These are phyloP conservation scores for Waltiozyma sp. DNA, from an alignment of 1,139 yeast genomes.

Conservation along the genomic window DNA sequence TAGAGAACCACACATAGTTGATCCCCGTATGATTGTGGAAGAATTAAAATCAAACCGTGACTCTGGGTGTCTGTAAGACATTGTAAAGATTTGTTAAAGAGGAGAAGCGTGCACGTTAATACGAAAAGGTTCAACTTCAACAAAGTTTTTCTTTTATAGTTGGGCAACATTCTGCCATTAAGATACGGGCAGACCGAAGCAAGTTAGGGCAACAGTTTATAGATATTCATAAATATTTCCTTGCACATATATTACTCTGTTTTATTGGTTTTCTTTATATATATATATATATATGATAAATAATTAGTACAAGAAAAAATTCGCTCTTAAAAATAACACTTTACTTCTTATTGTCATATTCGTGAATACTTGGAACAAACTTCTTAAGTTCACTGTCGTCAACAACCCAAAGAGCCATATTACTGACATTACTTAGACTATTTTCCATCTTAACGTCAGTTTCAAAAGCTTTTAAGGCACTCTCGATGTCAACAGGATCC, in stretches of 20 bases:
- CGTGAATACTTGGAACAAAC: constrained; percentile 46
- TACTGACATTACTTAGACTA: constrained; percentile 41
- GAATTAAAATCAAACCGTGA: constrained; percentile 43
- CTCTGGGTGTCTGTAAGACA: constrained; percentile 95
- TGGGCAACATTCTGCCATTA: neutral
- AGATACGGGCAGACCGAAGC: neutral
- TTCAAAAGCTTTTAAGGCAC: constrained; percentile 44
- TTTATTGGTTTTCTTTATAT: neutral
- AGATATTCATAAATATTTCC: neutral
- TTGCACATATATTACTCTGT: neutral
- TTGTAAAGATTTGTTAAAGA: constrained; percentile 37
- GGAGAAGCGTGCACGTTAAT: too few relatives aligned
- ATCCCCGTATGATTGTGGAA: constrained; percentile 24
- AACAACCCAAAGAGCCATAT: constrained; percentile 47
- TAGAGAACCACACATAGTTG: constrained; percentile 26
- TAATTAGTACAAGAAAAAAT: too few relatives aligned
- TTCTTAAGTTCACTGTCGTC: constrained; percentile 38
- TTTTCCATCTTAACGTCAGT: constrained; percentile 43
- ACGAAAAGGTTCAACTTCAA: neutral
- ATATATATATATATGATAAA: too few relatives aligned
- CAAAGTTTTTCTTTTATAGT: constrained; percentile 3
- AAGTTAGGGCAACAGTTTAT: neutral
- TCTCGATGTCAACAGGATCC: constrained; percentile 41
- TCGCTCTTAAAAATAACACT: neutral
- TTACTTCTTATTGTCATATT: constrained; percentile 35